Evolutionary conservation across 805 yeast species (phyloP).

Genomic region (Spathaspora sp.): DNA sequence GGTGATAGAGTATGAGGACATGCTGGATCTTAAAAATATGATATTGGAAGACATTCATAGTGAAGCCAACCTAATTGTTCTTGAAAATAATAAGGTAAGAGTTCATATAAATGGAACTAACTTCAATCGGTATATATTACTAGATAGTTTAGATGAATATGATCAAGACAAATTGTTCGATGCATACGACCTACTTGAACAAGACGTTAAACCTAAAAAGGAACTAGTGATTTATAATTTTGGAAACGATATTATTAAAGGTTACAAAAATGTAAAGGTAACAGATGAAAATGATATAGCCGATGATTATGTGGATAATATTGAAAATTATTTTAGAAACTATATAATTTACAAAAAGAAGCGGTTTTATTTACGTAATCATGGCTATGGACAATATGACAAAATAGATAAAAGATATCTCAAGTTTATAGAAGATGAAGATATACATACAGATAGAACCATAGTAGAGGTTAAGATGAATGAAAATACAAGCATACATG

Average conservation of each 20-base stretch:
- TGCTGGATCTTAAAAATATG: not conserved
- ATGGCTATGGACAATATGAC: not conserved
- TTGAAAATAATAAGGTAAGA: not conserved
- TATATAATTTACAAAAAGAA: no score
- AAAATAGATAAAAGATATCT: not conserved
- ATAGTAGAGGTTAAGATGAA: no score
- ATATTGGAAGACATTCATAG: not conserved
- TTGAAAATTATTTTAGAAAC: not conserved
- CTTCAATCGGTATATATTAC: not conserved
- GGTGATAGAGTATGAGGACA: not conserved
- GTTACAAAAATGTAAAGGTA: not conserved
- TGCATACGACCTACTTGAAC: not conserved
- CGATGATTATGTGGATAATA: not conserved
- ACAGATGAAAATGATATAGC: not conserved
- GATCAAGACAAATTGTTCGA: not conserved
- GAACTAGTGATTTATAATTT: not conserved
- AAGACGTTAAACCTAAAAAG: not conserved
- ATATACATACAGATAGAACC: no score
- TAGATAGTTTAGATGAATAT: not conserved
- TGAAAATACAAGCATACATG: no score
- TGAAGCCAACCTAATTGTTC: not conserved
- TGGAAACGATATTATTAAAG: not conserved
- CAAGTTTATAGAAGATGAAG: not conserved
- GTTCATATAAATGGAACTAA: not conserved
- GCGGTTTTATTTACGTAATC: no score